Conservation (phyloP, 768 basidiomycete genomes). For the Agaricus sinodeliciosus region DNA sequence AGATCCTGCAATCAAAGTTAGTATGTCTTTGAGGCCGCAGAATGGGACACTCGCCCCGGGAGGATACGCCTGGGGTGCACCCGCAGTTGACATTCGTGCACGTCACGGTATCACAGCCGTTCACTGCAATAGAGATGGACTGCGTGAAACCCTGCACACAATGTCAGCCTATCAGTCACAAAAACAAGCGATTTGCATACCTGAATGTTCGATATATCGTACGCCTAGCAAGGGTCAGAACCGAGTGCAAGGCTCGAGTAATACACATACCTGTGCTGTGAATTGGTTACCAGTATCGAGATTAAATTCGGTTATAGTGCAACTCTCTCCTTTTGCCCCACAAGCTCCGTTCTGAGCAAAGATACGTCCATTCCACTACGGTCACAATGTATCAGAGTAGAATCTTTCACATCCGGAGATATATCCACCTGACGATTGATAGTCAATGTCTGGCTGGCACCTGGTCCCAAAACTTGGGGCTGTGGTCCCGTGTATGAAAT, state of each 20-base stretch:
- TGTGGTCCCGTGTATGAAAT: conserved; percentile 29
- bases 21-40: background rate
- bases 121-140: conserved; percentile 27
- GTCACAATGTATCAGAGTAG: background rate
- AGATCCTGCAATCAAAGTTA: conserved; percentile 19
- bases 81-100: conserved; percentile 33
- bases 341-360: conserved; percentile 31
- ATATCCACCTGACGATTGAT: conserved; percentile 22
- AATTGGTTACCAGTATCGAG: conserved; percentile 26
- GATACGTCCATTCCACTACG: conserved; percentile 35
- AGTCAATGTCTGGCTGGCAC: conserved; percentile 21
- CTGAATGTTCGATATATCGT: conserved; percentile 39
- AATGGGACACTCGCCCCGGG: conserved; percentile 20
- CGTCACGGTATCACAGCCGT: conserved; percentile 31
- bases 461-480: conserved; percentile 21
- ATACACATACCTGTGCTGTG: conserved; percentile 18
- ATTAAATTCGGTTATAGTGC: conserved; percentile 33
- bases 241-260: background rate
- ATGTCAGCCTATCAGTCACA: background rate
- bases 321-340: conserved; percentile 30
- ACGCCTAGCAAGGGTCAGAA: conserved; percentile 19
- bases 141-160: conserved; percentile 27
- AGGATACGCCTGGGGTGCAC: conserved; percentile 25
- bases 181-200: background rate
- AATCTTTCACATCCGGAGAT: background rate